Conservation (phyloP, 2,329 filamentous ascomycete species). For the Cercospora sp. region DNA sequence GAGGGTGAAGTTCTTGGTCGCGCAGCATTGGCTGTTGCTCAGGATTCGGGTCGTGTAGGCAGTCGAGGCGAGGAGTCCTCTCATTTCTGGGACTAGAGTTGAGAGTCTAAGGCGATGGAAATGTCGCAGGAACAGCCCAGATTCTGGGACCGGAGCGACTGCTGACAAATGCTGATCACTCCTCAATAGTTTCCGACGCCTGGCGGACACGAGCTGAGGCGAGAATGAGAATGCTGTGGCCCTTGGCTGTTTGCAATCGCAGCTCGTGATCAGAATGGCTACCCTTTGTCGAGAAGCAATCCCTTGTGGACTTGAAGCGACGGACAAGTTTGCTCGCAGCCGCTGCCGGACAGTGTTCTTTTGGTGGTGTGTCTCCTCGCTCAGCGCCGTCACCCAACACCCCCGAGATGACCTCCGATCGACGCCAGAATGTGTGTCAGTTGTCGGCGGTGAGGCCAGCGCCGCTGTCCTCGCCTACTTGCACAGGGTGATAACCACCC, state of each 20-base stretch:
- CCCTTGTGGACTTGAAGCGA: neutral
- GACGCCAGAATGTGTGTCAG: neutral
- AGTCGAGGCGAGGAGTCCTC: neutral
- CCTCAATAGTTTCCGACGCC: neutral
- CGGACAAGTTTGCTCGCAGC: neutral
- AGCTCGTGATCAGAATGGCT: neutral
- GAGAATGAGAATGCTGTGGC: neutral
- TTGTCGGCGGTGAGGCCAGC: neutral
- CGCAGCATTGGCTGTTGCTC: neutral
- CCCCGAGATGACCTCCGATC: neutral
- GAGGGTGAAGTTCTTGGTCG: neutral
- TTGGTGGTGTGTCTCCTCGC: neutral
- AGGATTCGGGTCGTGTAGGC: neutral
- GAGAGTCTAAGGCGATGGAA: neutral
- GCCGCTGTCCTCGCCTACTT: neutral
- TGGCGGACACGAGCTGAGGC: neutral
- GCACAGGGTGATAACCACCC: neutral
- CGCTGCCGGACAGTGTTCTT: neutral
- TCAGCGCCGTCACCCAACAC: neutral
- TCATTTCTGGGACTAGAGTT: neutral
- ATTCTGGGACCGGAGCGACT: neutral
- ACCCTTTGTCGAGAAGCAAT: neutral
- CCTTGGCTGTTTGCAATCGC: neutral
- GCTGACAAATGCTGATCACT: neutral
- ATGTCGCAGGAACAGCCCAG: neutral